Conservation (phyloP, 1,139 yeast genomes). For the Wickerhamomyces sp. region DNA sequence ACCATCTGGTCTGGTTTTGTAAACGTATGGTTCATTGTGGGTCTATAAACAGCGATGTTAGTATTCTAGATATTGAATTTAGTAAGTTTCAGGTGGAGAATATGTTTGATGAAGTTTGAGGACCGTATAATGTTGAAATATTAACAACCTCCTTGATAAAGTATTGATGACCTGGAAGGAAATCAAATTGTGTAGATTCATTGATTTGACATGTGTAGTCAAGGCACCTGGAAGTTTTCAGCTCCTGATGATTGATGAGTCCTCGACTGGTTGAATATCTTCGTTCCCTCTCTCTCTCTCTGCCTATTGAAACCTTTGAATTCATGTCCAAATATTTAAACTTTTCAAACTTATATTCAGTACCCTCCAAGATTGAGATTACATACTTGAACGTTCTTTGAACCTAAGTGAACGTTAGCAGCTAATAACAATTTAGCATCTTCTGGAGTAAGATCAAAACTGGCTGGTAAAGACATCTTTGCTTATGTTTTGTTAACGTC, state of each 20-base stretch:
- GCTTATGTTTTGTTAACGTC: constrained; percentile 13
- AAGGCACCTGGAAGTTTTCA: too few relatives aligned
- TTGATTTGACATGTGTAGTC: too few relatives aligned
- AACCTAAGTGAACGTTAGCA: constrained; percentile 99
- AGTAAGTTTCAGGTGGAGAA: neutral
- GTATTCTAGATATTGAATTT: constrained; percentile 22
- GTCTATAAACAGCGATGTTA: constrained; percentile 49
- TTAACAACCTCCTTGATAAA: too few relatives aligned
- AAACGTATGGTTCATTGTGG: constrained; percentile 99
- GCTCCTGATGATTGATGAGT: too few relatives aligned
- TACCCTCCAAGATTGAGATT: neutral
- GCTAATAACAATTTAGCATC: constrained; percentile 99
- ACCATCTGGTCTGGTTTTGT: constrained; percentile 99
- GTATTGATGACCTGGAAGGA: too few relatives aligned
- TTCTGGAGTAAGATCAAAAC: constrained; percentile 91
- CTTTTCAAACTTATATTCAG: neutral
- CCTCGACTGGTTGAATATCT: neutral
- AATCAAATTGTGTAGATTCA: too few relatives aligned
- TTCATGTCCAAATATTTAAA: neutral
- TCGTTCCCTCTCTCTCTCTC: neutral
- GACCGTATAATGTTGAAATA: too few relatives aligned
- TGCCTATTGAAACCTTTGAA: neutral
- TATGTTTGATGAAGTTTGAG: too few relatives aligned
- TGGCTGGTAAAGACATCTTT: constrained; percentile 80
- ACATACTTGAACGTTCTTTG: constrained; percentile 98